Percentiles rank a stretch among this genome's conserved stretches.
phyloP scores from a whole-genome alignment of 2,329 filamentous ascomycete species.

The Grosmannia serpens region DNA sequence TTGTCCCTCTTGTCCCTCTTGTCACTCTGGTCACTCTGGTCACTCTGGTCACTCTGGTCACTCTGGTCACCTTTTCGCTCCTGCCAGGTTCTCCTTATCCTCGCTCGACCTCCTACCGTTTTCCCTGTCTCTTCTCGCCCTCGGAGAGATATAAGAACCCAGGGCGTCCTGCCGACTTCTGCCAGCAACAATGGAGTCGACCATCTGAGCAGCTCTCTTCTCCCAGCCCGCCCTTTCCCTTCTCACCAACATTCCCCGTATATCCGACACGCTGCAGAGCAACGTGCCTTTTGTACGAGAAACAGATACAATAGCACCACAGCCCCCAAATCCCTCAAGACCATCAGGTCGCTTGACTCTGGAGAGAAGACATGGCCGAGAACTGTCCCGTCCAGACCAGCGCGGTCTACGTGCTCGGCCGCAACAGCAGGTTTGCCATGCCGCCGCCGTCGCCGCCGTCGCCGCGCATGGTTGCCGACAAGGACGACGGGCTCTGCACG shows the following conservation, averaged over 20 bases:
- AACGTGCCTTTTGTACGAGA: not conserved
- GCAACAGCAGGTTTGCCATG: slow-evolving; percentile 22
- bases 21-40: not conserved
- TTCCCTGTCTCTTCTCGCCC: not conserved
- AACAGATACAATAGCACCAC: not conserved
- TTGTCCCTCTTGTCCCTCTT: not conserved
- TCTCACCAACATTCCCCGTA: not conserved
- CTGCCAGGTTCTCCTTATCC: not conserved
- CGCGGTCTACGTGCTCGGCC: slow-evolving; percentile 34
- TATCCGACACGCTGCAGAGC: not conserved
- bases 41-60: not conserved
- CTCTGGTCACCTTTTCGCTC: not conserved
- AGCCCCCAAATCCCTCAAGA: not conserved
- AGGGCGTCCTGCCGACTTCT: not conserved
- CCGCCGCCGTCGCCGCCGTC: slow-evolving; percentile 41
- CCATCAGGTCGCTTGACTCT: too few species aligned
- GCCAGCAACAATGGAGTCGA: not conserved
- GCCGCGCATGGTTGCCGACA: slow-evolving; percentile 25
- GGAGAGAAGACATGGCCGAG: slow-evolving; percentile 5
- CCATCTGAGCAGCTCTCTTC: not conserved
- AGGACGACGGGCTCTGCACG: slow-evolving; percentile 17
- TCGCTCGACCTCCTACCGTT: not conserved
- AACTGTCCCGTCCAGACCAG: slow-evolving; percentile 34
- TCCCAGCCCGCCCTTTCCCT: not conserved
- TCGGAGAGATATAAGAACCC: not conserved